Evolutionary conservation across 73 alveolate species (phyloP).

Genomic region (Symbiodinium pilosum): DNA sequence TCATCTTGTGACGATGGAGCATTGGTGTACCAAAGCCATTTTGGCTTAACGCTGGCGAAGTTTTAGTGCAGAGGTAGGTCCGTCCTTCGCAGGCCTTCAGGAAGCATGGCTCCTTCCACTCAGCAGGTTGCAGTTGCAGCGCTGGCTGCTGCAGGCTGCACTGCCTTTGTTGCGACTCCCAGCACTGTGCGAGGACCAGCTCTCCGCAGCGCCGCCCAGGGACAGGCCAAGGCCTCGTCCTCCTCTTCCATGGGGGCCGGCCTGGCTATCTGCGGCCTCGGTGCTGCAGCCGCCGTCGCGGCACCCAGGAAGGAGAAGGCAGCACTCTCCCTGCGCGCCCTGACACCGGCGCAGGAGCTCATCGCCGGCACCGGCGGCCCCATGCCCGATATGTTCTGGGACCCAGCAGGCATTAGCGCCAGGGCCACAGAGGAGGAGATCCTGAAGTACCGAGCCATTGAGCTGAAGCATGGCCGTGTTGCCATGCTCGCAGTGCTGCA

Average conservation of each 20-base stretch:
- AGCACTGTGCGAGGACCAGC: neutral
- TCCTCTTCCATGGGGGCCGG: neutral
- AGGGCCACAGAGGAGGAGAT: conserved; percentile 54
- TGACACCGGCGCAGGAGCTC: conserved; percentile 51
- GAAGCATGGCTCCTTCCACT: neutral
- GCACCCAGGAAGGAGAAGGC: neutral
- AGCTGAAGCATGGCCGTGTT: conserved; percentile 61
- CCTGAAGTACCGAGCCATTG: conserved; percentile 24
- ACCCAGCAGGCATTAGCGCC: conserved; percentile 69
- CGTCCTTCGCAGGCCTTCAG: too few species aligned
- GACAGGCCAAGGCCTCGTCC: neutral
- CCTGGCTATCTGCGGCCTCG: neutral
- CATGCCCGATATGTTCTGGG: conserved; percentile 35
- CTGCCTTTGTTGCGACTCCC: neutral
- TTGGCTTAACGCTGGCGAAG: too few species aligned
- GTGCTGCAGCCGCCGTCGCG: neutral
- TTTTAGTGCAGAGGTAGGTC: too few species aligned
- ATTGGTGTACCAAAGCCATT: too few species aligned
- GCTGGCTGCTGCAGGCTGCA: neutral
- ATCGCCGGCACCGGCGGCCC: conserved; percentile 65
- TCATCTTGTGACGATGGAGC: too few species aligned
- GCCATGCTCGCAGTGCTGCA: conserved; percentile 51
- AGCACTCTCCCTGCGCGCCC: conserved; percentile 35
- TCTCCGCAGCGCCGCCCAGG: neutral
- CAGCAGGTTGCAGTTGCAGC: neutral